phyloP scores from a whole-genome alignment of 2,329 filamentous ascomycete genomes.

The Alternaria triticimaculans region DNA sequence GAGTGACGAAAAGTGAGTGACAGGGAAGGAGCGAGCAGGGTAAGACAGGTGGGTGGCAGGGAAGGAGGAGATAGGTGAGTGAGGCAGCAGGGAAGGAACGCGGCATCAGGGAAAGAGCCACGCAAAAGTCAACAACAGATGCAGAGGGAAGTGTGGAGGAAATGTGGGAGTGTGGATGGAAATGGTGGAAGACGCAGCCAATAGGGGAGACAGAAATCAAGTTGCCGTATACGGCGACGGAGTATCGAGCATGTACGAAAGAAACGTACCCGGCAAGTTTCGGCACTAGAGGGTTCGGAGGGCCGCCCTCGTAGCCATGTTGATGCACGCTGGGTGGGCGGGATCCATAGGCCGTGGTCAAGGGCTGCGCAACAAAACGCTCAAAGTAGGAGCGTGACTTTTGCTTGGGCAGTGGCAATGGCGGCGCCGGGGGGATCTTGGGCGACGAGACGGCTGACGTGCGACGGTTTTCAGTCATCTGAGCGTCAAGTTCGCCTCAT shows the following conservation, averaged over 20 bases:
- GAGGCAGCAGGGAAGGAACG: neutral
- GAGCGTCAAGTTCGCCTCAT: neutral
- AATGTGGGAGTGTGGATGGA: neutral
- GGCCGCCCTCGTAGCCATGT: constrained; percentile 46
- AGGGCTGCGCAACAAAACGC: constrained; percentile 62
- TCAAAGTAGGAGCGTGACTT: constrained; percentile 51
- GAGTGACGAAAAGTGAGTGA: neutral
- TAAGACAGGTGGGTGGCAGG: no score
- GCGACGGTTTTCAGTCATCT: constrained; percentile 15
- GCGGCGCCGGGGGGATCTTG: constrained; percentile 43
- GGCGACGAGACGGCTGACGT: constrained; percentile 16
- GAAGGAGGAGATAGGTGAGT: neutral
- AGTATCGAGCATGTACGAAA: neutral
- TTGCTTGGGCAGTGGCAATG: constrained; percentile 44
- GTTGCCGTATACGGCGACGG: neutral
- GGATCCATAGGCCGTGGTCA: constrained; percentile 58
- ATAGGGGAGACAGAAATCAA: neutral
- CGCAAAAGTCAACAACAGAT: neutral
- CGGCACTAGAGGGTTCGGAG: constrained; percentile 46
- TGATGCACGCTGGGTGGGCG: constrained; percentile 61
- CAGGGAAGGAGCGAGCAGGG: neutral
- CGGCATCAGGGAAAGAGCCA: constrained; percentile 1
- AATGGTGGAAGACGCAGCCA: neutral
- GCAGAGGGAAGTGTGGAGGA: neutral
- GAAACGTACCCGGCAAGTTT: constrained; percentile 45